These are phyloP conservation scores for Teratosphaeria zuluensis DNA, from an alignment of 2,329 filamentous ascomycete species.

Conservation along the genomic window DNA sequence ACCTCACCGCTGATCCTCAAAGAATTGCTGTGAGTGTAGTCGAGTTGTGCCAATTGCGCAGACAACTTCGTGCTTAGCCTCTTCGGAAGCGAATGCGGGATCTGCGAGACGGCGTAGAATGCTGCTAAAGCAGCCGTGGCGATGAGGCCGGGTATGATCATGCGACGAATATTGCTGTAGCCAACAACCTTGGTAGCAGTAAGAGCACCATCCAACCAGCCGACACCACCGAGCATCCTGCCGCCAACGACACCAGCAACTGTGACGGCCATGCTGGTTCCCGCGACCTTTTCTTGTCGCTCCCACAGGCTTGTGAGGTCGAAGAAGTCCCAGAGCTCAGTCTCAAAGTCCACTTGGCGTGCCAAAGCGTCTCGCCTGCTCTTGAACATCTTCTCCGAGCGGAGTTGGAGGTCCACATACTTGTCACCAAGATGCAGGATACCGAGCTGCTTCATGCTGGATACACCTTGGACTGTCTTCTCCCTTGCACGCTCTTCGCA, in stretches of 20 bases:
- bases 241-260: conserved; percentile 77
- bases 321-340: conserved; percentile 88
- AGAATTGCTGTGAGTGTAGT: conserved; percentile 88
- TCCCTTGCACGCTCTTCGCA: conserved; percentile 81
- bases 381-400: conserved; percentile 87
- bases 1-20: conserved; percentile 75
- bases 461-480: conserved; percentile 71
- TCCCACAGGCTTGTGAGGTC: conserved; percentile 76
- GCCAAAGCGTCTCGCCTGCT: conserved; percentile 71
- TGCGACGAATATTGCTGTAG: conserved; percentile 66
- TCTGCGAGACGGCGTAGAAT: conserved; percentile 74
- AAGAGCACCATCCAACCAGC: conserved; percentile 82
- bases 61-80: conserved; percentile 80
- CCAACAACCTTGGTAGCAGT: conserved; percentile 73
- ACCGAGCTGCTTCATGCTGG: conserved; percentile 78
- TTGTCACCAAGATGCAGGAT: conserved; percentile 80
- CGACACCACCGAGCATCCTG: conserved; percentile 69
- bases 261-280: conserved; percentile 89
- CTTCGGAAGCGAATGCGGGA: conserved; percentile 78
- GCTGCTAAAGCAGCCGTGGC: conserved; percentile 63
- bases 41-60: conserved; percentile 65
- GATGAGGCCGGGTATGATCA: conserved; percentile 72
- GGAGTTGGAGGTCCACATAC: conserved; percentile 78
- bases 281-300: conserved; percentile 86
- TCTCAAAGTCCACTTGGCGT: conserved; percentile 75